Conservation (phyloP, 176 grass and related monocot species). For the Phoenix roebelenii region DNA sequence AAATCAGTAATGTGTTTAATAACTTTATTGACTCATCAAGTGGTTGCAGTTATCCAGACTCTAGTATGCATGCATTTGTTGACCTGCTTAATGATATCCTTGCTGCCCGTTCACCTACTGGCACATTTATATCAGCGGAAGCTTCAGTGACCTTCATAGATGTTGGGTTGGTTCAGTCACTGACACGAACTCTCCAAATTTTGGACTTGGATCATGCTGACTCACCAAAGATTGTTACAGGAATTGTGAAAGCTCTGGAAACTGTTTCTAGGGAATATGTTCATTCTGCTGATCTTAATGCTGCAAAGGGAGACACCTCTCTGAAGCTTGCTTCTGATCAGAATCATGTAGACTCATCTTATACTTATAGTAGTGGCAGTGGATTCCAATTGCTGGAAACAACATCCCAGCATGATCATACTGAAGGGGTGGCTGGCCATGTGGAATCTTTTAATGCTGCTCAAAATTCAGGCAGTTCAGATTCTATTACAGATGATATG, state of each 20-base stretch:
- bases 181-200: constrained; percentile 62
- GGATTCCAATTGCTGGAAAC: constrained; percentile 63
- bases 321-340: constrained; percentile 40
- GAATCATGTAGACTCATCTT: constrained; percentile 41
- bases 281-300: constrained; percentile 52
- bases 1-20: constrained; percentile 62
- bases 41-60: constrained; percentile 37
- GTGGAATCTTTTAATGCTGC: constrained; percentile 55
- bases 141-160: constrained; percentile 82
- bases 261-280: constrained; percentile 88
- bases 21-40: constrained; percentile 49
- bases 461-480: constrained; percentile 47
- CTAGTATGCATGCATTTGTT: constrained; percentile 69
- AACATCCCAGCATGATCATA: constrained; percentile 44
- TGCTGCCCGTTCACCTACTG: constrained; percentile 86
- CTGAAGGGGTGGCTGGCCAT: constrained; percentile 50
- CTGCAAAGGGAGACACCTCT: constrained; percentile 46
- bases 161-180: constrained; percentile 62
- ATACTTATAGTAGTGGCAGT: constrained; percentile 26
- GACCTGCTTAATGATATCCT: constrained; percentile 97
- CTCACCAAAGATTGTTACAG: constrained; percentile 79
- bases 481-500: constrained; percentile 84
- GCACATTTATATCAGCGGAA: constrained; percentile 74
- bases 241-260: constrained; percentile 80
- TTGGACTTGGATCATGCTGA: constrained; percentile 88